phyloP scores from a whole-genome alignment of 768 basidiomycete genomes.

The Termitomyces sp. region DNA sequence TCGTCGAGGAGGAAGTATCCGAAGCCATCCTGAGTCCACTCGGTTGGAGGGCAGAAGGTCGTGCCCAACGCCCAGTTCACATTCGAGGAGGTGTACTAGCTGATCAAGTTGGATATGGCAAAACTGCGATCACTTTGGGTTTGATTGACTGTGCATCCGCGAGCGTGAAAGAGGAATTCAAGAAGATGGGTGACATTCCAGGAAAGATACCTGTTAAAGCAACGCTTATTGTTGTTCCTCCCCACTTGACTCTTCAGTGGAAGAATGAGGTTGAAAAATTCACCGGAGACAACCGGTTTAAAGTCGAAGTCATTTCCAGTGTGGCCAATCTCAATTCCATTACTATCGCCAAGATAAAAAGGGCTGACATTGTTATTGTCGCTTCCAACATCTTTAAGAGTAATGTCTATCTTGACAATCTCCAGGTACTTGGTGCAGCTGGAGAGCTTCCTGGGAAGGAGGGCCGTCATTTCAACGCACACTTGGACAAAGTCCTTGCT shows the following conservation, averaged over 20 bases:
- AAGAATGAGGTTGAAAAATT: slow-evolving; percentile 83
- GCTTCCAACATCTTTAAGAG: slow-evolving; percentile 87
- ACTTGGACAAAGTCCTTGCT: slow-evolving; percentile 58
- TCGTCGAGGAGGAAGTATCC: slow-evolving; percentile 91
- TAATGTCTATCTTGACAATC: slow-evolving; percentile 67
- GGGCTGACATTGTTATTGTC: slow-evolving; percentile 84
- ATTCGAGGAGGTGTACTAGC: slow-evolving; percentile 90
- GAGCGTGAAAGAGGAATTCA: slow-evolving; percentile 53
- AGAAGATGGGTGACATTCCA: slow-evolving; percentile 37
- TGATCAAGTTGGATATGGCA: slow-evolving; percentile 96
- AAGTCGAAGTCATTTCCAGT: slow-evolving; percentile 61
- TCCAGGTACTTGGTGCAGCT: slow-evolving; percentile 63
- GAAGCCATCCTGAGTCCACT: slow-evolving; percentile 83
- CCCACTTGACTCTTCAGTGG: slow-evolving; percentile 91
- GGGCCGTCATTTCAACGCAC: slow-evolving; percentile 87
- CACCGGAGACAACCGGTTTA: slow-evolving; percentile 48
- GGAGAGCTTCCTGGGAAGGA: slow-evolving; percentile 70
- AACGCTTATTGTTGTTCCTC: slow-evolving; percentile 82
- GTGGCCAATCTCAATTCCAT: slow-evolving; percentile 66
- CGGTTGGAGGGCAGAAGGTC: slow-evolving; percentile 93
- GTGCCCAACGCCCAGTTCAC: slow-evolving; percentile 69
- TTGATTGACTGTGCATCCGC: slow-evolving; percentile 72
- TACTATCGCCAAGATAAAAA: slow-evolving; percentile 67
- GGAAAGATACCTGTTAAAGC: slow-evolving; percentile 79
- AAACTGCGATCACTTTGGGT: slow-evolving; percentile 91